Evolutionary conservation across 1,284 basidiomycete genomes (phyloP).

Genomic region (Puccinia horiana): DNA sequence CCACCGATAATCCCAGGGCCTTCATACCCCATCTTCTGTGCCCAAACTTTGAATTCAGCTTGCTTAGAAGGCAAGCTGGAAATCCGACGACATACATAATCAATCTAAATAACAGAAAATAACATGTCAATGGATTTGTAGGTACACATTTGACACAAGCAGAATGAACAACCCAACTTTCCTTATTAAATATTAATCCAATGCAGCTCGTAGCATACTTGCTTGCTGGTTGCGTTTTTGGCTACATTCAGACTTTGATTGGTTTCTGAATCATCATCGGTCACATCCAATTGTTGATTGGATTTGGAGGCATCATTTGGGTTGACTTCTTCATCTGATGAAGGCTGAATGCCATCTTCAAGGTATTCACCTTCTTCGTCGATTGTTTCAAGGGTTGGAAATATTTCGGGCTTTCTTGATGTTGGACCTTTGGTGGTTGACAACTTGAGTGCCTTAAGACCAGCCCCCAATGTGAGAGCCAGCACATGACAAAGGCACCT

Average conservation of each 20-base stretch:
- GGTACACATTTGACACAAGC: not conserved
- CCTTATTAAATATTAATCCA: not conserved
- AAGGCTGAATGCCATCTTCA: not conserved
- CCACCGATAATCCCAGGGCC: not conserved
- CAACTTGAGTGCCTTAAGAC: not conserved
- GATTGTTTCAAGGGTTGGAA: not conserved
- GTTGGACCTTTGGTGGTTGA: not conserved
- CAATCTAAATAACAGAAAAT: not conserved
- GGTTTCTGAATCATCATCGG: not conserved
- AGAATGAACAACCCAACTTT: not conserved
- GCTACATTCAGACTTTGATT: not conserved
- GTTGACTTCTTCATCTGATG: not conserved
- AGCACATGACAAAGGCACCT: not conserved
- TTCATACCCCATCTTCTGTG: not conserved
- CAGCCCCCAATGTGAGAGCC: not conserved
- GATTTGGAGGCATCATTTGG: not conserved
- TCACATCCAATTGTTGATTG: not conserved
- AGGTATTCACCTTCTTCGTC: not conserved
- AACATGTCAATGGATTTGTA: not conserved
- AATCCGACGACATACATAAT: not conserved
- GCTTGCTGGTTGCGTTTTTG: not conserved
- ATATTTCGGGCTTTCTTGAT: not conserved
- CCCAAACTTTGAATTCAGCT: slow-evolving; percentile 13
- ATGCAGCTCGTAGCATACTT: not conserved
- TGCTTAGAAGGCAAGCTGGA: not conserved